phyloP scores from a whole-genome alignment of 768 basidiomycete species.

The Cystobasidium tubakii region DNA sequence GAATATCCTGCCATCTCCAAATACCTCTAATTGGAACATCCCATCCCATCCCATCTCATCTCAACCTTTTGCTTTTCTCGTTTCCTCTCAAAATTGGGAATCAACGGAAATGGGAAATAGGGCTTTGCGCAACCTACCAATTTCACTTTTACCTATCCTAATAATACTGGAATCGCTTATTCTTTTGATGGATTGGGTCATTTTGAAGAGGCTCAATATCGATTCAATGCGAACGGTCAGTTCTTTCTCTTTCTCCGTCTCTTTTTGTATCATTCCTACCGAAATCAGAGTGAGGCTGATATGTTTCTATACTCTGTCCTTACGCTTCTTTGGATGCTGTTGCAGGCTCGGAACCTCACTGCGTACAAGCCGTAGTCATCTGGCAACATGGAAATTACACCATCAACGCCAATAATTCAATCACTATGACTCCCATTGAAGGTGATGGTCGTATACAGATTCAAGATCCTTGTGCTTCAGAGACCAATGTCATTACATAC shows the following conservation, averaged over 20 bases:
- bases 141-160: conserved; percentile 73
- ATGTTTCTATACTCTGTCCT: too few species aligned
- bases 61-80: too few species aligned
- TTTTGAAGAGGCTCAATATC: conserved; percentile 86
- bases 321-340: too few species aligned
- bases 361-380: conserved; percentile 78
- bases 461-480: conserved; percentile 84
- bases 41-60: too few species aligned
- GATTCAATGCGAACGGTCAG: conserved; percentile 77
- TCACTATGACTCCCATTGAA: conserved; percentile 59
- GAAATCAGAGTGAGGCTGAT: too few species aligned
- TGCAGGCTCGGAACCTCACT: conserved; percentile 73
- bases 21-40: too few species aligned
- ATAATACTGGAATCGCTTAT: conserved; percentile 67
- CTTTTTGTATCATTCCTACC: too few species aligned
- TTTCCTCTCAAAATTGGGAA: too few species aligned
- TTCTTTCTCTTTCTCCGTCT: neutral
- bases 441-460: conserved; percentile 86
- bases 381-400: conserved; percentile 73
- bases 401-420: conserved; percentile 32
- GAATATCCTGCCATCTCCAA: too few species aligned
- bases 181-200: conserved; percentile 49
- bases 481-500: conserved; percentile 75
- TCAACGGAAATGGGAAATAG: conserved; percentile 55
- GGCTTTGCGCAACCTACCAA: conserved; percentile 78